A percentile compares a stretch with the other conserved stretches of the same genome.
Conservation (phyloP, 306 rosid genomes). For the Vicia sativa region DNA sequence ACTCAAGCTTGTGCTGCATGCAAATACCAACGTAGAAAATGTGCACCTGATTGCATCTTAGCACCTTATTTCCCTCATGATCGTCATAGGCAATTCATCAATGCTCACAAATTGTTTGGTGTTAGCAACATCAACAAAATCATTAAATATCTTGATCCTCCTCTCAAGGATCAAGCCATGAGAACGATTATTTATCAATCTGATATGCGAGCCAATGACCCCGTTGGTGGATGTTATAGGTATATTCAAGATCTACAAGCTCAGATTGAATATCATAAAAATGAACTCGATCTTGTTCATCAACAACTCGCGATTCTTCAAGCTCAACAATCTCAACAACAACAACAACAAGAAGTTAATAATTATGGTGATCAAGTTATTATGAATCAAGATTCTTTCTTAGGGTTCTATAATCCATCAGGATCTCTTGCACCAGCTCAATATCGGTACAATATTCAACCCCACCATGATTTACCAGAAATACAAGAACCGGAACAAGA, state of each 20-base stretch:
- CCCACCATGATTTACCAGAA: constrained; percentile 23
- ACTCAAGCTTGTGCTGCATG: constrained; percentile 95
- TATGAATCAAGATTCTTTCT: constrained; percentile 41
- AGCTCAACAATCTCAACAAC: constrained; percentile 42
- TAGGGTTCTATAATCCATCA: constrained; percentile 40
- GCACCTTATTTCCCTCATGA: constrained; percentile 93
- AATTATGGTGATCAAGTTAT: constrained; percentile 39
- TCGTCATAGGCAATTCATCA: constrained; percentile 67
- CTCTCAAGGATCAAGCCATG: constrained; percentile 70
- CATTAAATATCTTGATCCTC: constrained; percentile 54
- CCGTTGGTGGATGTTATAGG: constrained; percentile 80
- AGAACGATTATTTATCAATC: constrained; percentile 71
- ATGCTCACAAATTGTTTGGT: constrained; percentile 84
- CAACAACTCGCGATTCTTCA: constrained; percentile 69
- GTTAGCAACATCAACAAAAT: constrained; percentile 80
- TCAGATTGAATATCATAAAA: constrained; percentile 50
- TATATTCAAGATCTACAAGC: constrained; percentile 60
- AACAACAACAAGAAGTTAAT: background rate
- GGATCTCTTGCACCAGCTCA: background rate
- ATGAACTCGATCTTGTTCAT: constrained; percentile 62
- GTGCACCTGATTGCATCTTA: constrained; percentile 83
- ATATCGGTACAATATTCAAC: constrained; percentile 33
- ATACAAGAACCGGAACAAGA: constrained; percentile 3
- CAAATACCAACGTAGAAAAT: constrained; percentile 83
- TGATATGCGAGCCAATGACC: constrained; percentile 77